Evolutionary conservation across 164 flowering plant species (phyloP).

Genomic region (Chimonanthus salicifolius): DNA sequence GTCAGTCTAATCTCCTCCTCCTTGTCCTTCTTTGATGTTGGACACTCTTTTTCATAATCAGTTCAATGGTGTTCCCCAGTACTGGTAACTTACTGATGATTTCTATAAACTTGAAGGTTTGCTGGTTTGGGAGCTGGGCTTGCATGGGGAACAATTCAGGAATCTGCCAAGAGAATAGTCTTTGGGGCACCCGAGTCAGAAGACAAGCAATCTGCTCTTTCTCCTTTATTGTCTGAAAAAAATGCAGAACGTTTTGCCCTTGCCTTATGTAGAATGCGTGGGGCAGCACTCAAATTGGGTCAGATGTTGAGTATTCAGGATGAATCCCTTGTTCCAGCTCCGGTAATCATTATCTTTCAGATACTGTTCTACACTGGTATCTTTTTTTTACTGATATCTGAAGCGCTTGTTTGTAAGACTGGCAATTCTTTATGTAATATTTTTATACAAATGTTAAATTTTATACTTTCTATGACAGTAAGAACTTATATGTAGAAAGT

Average conservation of each 20-base stretch:
- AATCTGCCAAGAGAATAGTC: slow-evolving; percentile 78
- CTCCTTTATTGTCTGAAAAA: slow-evolving; percentile 76
- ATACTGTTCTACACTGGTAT: too few relatives aligned
- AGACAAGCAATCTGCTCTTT: slow-evolving; percentile 50
- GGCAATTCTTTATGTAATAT: not conserved
- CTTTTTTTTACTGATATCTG: not conserved
- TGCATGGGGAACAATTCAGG: slow-evolving; percentile 97
- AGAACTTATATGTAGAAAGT: not conserved
- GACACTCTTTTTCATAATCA: not conserved
- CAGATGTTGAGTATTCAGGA: slow-evolving; percentile 99
- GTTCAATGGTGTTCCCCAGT: too few relatives aligned
- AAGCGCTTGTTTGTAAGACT: not conserved
- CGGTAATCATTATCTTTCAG: slow-evolving; percentile 37
- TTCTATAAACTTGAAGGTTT: slow-evolving; percentile 48
- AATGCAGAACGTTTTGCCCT: slow-evolving; percentile 97
- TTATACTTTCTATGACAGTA: not conserved
- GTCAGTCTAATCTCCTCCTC: too few relatives aligned
- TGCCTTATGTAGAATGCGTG: slow-evolving; percentile 98
- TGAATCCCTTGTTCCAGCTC: slow-evolving; percentile 90
- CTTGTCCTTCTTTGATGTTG: not conserved
- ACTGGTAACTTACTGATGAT: not conserved
- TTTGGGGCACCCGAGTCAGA: slow-evolving; percentile 52
- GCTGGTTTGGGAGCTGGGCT: slow-evolving; percentile 98
- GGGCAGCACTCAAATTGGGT: slow-evolving; percentile 95
- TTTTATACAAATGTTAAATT: not conserved